Percentiles rank a stretch among this genome's conserved stretches.
phyloP scores from a whole-genome alignment of 108 stramenopile species.

The Cyclostephanos tholiformis region DNA sequence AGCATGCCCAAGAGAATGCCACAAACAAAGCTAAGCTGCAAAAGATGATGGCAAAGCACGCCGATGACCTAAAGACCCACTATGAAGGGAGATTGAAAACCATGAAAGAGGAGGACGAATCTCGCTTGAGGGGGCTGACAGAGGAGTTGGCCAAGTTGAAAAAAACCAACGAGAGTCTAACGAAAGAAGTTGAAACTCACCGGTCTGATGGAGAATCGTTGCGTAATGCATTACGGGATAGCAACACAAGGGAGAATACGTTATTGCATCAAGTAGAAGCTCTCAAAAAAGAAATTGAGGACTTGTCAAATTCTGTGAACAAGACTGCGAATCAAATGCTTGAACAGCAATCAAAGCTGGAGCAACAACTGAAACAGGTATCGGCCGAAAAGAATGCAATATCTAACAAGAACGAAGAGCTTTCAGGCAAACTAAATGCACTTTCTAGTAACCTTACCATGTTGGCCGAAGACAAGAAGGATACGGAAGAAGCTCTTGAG shows the following conservation, averaged over 20 bases:
- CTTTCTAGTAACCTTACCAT: slow-evolving; percentile 63
- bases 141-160: slow-evolving; percentile 45
- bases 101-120: slow-evolving; percentile 58
- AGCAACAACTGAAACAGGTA: slow-evolving; percentile 49
- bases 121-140: slow-evolving; percentile 45
- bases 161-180: slow-evolving; percentile 12
- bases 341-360: slow-evolving; percentile 52
- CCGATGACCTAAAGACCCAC: slow-evolving; percentile 71
- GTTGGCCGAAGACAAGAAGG: slow-evolving; percentile 73
- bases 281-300: slow-evolving; percentile 51
- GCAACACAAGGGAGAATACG: slow-evolving; percentile 39
- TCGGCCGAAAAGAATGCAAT: slow-evolving; percentile 40
- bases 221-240: slow-evolving; percentile 50
- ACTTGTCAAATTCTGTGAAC: slow-evolving; percentile 45
- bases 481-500: slow-evolving; percentile 59
- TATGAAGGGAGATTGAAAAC: slow-evolving; percentile 61
- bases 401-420: slow-evolving; percentile 72
- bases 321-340: slow-evolving; percentile 51
- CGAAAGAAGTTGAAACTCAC: slow-evolving; percentile 31
- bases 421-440: slow-evolving; percentile 66
- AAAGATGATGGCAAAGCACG: slow-evolving; percentile 72
- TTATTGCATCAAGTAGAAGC: slow-evolving; percentile 55
- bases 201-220: slow-evolving; percentile 56
- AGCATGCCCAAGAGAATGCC: slow-evolving; percentile 49
- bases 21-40: slow-evolving; percentile 56